Percentiles rank a stretch among this genome's conserved stretches.
These are phyloP conservation scores for Acanthamoeba lenticulata DNA, from an alignment of 208 protist species.

Conservation along the genomic window DNA sequence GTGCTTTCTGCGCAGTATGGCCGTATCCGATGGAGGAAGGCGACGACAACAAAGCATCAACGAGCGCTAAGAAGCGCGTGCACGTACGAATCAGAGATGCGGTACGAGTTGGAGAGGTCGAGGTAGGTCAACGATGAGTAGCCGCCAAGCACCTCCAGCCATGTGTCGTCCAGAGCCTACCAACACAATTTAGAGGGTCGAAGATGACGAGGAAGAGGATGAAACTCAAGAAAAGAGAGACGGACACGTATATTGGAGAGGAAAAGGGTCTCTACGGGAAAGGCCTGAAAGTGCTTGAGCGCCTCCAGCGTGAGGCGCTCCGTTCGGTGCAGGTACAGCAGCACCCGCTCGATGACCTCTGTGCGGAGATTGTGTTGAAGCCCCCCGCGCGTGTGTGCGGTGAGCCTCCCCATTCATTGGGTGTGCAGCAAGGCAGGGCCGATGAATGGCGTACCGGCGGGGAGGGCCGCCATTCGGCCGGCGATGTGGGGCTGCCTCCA, in stretches of 20 bases:
- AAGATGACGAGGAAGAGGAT: not conserved
- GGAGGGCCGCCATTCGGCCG: not conserved
- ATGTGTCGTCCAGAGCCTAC: not conserved
- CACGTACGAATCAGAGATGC: slow-evolving; percentile 25
- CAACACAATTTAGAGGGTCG: not conserved
- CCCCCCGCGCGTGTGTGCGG: no score
- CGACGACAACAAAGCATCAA: no score
- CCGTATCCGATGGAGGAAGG: no score
- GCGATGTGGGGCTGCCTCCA: not conserved
- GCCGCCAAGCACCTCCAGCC: slow-evolving; percentile 37
- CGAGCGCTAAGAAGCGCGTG: no score
- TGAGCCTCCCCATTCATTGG: no score
- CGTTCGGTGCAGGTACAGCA: slow-evolving; percentile 48
- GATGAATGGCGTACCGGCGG: not conserved
- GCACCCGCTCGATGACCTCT: slow-evolving; percentile 55
- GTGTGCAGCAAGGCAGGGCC: no score
- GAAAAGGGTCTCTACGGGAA: slow-evolving; percentile 47
- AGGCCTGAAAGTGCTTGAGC: not conserved
- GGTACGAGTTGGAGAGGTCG: slow-evolving; percentile 50
- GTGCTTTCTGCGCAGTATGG: no score
- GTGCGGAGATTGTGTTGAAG: not conserved
- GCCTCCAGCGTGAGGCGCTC: not conserved
- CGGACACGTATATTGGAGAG: slow-evolving; percentile 28
- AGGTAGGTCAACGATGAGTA: slow-evolving; percentile 61
- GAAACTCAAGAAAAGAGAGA: not conserved